Percentiles rank a stretch among this genome's conserved stretches.
phyloP scores from a whole-genome alignment of 169 alveolate genomes.

The Cyclospora cayetanensis region DNA sequence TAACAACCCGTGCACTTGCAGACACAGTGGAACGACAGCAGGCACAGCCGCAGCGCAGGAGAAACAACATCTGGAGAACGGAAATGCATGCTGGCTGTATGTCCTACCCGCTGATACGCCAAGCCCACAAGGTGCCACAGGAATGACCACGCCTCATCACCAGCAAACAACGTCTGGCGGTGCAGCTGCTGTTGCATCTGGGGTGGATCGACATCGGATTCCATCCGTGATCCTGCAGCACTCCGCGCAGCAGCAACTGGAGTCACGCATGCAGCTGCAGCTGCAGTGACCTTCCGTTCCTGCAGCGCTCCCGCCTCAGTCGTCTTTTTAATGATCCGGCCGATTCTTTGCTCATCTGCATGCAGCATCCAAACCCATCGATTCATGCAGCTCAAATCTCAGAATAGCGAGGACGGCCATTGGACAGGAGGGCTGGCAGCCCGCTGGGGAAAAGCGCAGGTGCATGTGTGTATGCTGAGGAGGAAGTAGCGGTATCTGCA shows the following conservation, averaged over 20 bases:
- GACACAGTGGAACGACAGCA: not conserved
- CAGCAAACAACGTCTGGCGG: not conserved
- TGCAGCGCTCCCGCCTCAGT: slow-evolving; percentile 26
- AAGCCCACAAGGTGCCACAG: slow-evolving; percentile 47
- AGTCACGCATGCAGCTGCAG: not conserved
- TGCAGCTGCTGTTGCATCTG: slow-evolving; percentile 33
- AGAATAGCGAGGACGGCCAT: too few species aligned
- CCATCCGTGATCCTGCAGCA: not conserved
- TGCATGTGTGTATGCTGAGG: too few species aligned
- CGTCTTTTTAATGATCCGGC: not conserved
- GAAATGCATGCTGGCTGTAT: too few species aligned
- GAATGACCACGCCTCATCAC: slow-evolving; percentile 25
- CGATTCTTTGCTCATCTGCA: not conserved
- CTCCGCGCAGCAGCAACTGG: not conserved
- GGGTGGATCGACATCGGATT: not conserved
- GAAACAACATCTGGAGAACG: too few species aligned
- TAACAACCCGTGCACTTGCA: not conserved
- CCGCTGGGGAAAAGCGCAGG: too few species aligned
- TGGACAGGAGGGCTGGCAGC: too few species aligned
- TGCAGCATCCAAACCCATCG: not conserved
- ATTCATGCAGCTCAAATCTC: too few species aligned
- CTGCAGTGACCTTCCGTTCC: slow-evolving; percentile 5
- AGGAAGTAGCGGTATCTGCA: too few species aligned
- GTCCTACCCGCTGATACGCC: not conserved
- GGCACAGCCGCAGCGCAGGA: not conserved